Percentiles rank a stretch among this genome's conserved stretches.
Conservation (phyloP, 176 grass and related monocot genomes). For the Elaeis guineensis region DNA sequence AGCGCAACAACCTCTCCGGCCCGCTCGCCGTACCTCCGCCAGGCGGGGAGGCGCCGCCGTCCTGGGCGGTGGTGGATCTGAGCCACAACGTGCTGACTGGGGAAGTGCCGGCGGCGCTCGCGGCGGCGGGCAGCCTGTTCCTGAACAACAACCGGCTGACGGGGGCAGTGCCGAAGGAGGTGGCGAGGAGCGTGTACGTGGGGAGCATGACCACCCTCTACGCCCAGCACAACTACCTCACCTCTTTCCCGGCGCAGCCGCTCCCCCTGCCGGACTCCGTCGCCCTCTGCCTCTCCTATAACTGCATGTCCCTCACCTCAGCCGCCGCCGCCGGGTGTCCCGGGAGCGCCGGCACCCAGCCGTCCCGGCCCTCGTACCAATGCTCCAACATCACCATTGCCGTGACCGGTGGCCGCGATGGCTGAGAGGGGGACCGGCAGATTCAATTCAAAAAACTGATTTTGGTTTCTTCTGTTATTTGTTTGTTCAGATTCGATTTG, state of each 20-base stretch:
- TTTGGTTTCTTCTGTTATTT: too few species aligned
- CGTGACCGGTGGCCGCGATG: slow-evolving; percentile 19
- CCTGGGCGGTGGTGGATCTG: slow-evolving; percentile 64
- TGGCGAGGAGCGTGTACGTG: slow-evolving; percentile 38
- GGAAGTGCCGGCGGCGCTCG: slow-evolving; percentile 47
- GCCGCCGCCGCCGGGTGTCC: slow-evolving; percentile 44
- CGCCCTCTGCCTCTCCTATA: slow-evolving; percentile 78
- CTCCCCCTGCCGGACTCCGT: slow-evolving; percentile 46
- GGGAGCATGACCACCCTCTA: slow-evolving; percentile 75
- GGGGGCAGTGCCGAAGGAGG: slow-evolving; percentile 41
- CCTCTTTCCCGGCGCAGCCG: slow-evolving; percentile 37
- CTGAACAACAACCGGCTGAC: slow-evolving; percentile 68
- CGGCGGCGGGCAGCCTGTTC: slow-evolving; percentile 44
- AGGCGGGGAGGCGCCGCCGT: not conserved
- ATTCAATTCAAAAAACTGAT: too few species aligned
- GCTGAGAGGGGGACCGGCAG: slow-evolving; percentile 11
- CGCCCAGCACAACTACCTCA: slow-evolving; percentile 87
- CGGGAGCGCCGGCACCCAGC: slow-evolving; percentile 44
- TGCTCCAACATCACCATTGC: slow-evolving; percentile 27
- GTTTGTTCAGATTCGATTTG: too few species aligned
- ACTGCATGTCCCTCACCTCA: slow-evolving; percentile 63
- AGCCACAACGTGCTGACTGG: slow-evolving; percentile 70
- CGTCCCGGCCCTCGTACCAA: slow-evolving; percentile 56
- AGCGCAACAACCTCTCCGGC: slow-evolving; percentile 75
- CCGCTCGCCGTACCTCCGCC: slow-evolving; percentile 18